phyloP scores from a whole-genome alignment of 2,329 filamentous ascomycete species.

The Hymenoscyphus fraxineus region DNA sequence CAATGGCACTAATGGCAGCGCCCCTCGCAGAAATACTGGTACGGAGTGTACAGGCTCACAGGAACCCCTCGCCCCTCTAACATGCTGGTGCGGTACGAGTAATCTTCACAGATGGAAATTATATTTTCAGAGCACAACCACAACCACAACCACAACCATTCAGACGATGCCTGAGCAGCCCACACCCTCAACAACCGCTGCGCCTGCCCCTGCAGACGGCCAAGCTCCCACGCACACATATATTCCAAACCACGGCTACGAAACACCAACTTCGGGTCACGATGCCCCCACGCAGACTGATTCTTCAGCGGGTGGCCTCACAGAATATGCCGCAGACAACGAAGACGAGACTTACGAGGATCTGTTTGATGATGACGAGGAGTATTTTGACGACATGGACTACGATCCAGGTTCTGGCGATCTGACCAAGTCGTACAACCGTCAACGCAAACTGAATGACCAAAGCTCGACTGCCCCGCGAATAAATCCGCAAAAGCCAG shows the following conservation, averaged over 20 bases:
- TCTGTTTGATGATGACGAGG: slow-evolving; percentile 56
- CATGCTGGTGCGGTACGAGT: no score
- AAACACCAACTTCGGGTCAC: slow-evolving; percentile 36
- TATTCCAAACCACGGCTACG: slow-evolving; percentile 46
- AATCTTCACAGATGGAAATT: background rate
- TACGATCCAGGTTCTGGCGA: slow-evolving; percentile 60
- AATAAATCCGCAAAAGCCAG: slow-evolving; percentile 74
- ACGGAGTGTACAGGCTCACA: no score
- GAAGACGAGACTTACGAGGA: slow-evolving; percentile 44
- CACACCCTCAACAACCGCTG: background rate
- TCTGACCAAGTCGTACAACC: slow-evolving; percentile 80
- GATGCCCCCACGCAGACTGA: slow-evolving; percentile 34
- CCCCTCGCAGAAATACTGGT: no score
- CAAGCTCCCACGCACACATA: slow-evolving; percentile 45
- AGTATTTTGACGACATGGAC: slow-evolving; percentile 54
- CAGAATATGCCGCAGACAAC: slow-evolving; percentile 35
- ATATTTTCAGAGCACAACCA: background rate
- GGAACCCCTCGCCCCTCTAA: no score
- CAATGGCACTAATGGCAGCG: no score
- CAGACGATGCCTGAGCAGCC: background rate
- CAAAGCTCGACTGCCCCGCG: slow-evolving; percentile 51
- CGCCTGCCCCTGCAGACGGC: slow-evolving; percentile 40
- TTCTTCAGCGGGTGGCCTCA: slow-evolving; percentile 26
- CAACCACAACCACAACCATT: background rate
- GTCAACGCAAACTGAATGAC: slow-evolving; percentile 66